Percentiles rank a stretch among this genome's conserved stretches.
These are phyloP conservation scores for Ajuga reptans DNA, from an alignment of 305 asterid genomes.

Conservation along the genomic window DNA sequence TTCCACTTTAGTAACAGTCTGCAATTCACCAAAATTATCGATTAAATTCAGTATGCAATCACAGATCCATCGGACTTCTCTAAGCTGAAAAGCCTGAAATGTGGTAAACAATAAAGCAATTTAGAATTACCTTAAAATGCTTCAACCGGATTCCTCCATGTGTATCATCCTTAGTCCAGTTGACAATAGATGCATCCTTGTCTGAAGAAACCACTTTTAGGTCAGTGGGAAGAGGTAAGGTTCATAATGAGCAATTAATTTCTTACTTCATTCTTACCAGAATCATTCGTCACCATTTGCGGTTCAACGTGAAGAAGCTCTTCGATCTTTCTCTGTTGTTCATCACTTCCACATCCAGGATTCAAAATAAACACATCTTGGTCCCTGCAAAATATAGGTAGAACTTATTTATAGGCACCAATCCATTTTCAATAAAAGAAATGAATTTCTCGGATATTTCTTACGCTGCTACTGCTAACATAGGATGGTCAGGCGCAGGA, in stretches of 20 bases:
- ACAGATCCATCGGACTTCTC: not conserved
- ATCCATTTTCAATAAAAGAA: conserved; percentile 15
- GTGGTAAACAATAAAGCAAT: not conserved
- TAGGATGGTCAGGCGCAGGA: conserved; percentile 66
- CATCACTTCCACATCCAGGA: conserved; percentile 58
- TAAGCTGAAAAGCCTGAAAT: not conserved
- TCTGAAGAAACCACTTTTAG: conserved; percentile 36
- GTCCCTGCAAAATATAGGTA: conserved; percentile 43
- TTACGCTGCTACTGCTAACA: conserved; percentile 81
- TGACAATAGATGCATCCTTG: conserved; percentile 36
- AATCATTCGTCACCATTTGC: conserved; percentile 35
- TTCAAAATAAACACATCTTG: conserved; percentile 62
- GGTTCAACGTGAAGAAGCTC: conserved; percentile 56
- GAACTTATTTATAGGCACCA: conserved; percentile 10
- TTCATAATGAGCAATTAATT: not conserved
- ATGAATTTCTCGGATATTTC: conserved; percentile 21
- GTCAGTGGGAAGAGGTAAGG: not conserved
- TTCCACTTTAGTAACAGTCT: conserved; percentile 81
- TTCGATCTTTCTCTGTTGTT: conserved; percentile 51
- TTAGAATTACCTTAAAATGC: conserved; percentile 76
- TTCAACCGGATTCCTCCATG: conserved; percentile 67
- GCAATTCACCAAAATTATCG: conserved; percentile 29
- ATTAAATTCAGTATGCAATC: conserved; percentile 13
- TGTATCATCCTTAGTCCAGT: conserved; percentile 61
- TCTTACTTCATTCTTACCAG: conserved; percentile 42